These are phyloP conservation scores for Medicago arabica DNA, from an alignment of 306 rosid species.

Conservation along the genomic window DNA sequence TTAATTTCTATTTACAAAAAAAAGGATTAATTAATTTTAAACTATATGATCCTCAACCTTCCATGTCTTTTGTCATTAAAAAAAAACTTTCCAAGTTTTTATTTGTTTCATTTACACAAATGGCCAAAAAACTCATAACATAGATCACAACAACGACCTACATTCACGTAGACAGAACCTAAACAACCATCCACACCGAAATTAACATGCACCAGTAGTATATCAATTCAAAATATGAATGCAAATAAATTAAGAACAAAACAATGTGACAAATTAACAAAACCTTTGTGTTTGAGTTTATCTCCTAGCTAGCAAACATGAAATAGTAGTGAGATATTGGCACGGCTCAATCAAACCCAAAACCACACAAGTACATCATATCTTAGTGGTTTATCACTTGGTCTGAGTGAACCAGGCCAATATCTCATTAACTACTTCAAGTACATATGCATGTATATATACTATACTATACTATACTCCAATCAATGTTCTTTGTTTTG, in stretches of 20 bases:
- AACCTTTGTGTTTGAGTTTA: conserved; percentile 40
- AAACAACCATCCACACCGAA: background rate
- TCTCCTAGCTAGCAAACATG: conserved; percentile 33
- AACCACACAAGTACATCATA: background rate
- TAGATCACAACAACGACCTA: background rate
- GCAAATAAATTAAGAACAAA: background rate
- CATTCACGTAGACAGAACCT: background rate
- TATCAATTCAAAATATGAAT: background rate
- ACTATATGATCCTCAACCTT: too few species aligned
- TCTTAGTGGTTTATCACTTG: background rate
- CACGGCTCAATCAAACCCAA: conserved; percentile 79
- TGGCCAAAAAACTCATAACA: background rate
- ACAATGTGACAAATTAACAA: conserved; percentile 20
- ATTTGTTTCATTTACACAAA: background rate
- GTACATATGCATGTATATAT: background rate
- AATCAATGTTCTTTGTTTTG: background rate
- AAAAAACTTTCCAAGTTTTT: background rate
- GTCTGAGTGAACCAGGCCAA: conserved; percentile 89
- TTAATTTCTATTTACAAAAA: too few species aligned
- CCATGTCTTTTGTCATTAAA: background rate
- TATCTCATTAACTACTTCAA: conserved; percentile 67
- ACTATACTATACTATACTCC: background rate
- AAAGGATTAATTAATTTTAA: too few species aligned
- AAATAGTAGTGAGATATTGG: conserved; percentile 70
- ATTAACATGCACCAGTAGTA: background rate